Conservation (phyloP, 495 filamentous ascomycete genomes). For the Hyaloscypha finlandica region DNA sequence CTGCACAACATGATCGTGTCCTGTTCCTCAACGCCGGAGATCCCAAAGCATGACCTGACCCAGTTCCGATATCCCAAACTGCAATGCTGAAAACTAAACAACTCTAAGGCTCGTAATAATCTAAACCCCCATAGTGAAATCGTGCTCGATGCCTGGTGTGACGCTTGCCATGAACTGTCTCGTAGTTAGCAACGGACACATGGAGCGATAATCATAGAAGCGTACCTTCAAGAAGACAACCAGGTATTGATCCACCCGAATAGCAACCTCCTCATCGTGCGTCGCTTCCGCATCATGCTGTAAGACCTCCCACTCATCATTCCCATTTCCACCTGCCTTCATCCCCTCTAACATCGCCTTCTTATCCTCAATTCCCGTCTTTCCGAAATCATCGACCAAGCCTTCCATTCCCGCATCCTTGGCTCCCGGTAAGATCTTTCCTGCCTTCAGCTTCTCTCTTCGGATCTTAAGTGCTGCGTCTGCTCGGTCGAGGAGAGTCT, state of each 20-base stretch:
- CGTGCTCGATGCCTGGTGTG: slow-evolving; percentile 95
- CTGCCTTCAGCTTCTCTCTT: slow-evolving; percentile 71
- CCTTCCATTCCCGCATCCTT: slow-evolving; percentile 55
- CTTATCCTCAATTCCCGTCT: slow-evolving; percentile 43
- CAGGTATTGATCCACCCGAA: slow-evolving; percentile 95
- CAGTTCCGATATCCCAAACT: background rate
- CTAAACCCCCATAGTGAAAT: slow-evolving; percentile 96
- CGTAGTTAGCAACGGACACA: slow-evolving; percentile 12
- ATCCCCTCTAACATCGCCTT: slow-evolving; percentile 32
- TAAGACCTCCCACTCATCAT: slow-evolving; percentile 84
- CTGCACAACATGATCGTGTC: background rate
- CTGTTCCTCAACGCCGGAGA: background rate
- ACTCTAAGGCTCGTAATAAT: background rate
- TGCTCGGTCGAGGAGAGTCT: slow-evolving; percentile 90
- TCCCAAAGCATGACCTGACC: background rate
- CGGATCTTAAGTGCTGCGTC: slow-evolving; percentile 91
- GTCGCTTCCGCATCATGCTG: slow-evolving; percentile 58
- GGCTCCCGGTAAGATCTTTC: slow-evolving; percentile 36
- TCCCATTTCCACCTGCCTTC: slow-evolving; percentile 44
- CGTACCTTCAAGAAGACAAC: slow-evolving; percentile 87
- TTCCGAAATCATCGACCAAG: slow-evolving; percentile 59
- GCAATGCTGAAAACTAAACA: slow-evolving; percentile 1
- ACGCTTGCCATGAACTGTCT: slow-evolving; percentile 88
- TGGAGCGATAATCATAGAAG: slow-evolving; percentile 9
- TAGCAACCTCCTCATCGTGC: slow-evolving; percentile 82